Base-by-base conservation (phyloP, 345 rosid species). In the Fremontodendron californicum region DNA sequence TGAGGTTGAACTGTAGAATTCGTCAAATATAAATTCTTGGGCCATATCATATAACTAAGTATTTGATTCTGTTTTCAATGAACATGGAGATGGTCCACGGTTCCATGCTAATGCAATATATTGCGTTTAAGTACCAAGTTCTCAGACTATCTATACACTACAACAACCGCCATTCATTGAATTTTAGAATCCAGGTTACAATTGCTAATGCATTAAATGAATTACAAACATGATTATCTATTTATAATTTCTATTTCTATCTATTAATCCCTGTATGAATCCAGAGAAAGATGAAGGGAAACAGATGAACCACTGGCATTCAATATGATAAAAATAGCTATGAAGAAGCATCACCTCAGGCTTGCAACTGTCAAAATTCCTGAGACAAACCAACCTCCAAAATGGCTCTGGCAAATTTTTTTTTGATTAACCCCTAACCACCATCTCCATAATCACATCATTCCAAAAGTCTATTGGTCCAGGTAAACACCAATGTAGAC, bases 401-500 rank as follows among this genome's bases (percentile, higher is more conserved):
- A 43, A 54, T 55, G 43, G 33, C 33, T 21, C 35, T 0, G 72
- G 39, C n/a, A 69, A 58, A 60, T 0, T 49, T 25, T 51, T 18
- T 52, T 31, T 61, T 82, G 1, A 43, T 25, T 78, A 86, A 74
- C 84, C 84, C 75, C 87, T 87, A 37, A 86, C 85, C n/a, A 85
- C 84, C 83, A 90, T 83, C 82, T 96, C 92, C 92, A 96, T 88
- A 46, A 96, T 92, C 81, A 96, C 87, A 78, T 91, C 97, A 81
- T 92, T 96, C 93, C 93, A 88, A 58, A 82, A 77, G 83, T 96
- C 99, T 1, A 93, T 84, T 9, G 99, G 97, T 64, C 99, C 99
- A 0, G 99, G 99, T 79, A 96, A 87, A 84, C 99, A 96, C 99
- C 99, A 96, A 83, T 92, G 99, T 81, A 96, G 73, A 75, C 98